A percentile compares a stretch with the other conserved stretches of the same genome.
Evolutionary conservation across 2,329 filamentous ascomycete species (phyloP).

Genomic region (Fusarium longipes): DNA sequence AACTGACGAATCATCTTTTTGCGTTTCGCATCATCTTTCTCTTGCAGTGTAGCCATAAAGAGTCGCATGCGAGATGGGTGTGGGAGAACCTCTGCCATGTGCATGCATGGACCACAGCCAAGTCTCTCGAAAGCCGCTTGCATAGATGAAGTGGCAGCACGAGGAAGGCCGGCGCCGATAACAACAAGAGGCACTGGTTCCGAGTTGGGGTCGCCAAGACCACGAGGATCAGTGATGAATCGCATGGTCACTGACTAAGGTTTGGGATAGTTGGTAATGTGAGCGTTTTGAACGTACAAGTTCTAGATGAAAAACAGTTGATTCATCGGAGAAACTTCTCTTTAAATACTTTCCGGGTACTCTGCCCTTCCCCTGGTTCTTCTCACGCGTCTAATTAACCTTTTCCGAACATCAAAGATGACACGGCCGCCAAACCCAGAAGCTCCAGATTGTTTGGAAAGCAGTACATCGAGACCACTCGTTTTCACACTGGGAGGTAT

Average conservation of each 20-base stretch:
- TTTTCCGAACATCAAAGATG: neutral
- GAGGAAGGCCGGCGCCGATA: slow-evolving; percentile 49
- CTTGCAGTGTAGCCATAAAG: slow-evolving; percentile 44
- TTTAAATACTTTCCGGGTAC: neutral
- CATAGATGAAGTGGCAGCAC: slow-evolving; percentile 52
- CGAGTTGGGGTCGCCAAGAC: slow-evolving; percentile 3
- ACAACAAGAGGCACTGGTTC: slow-evolving; percentile 32
- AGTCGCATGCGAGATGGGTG: slow-evolving; percentile 41
- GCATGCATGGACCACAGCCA: slow-evolving; percentile 48
- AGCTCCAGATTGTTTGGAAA: accelerated
- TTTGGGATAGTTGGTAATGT: neutral
- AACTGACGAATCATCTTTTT: slow-evolving; percentile 48
- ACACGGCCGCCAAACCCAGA: neutral
- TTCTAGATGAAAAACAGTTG: neutral
- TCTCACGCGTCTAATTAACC: neutral
- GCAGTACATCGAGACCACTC: neutral
- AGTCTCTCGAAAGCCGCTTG: slow-evolving; percentile 50
- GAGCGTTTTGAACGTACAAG: neutral
- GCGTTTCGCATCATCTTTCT: slow-evolving; percentile 43
- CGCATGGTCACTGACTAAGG: slow-evolving; percentile 5
- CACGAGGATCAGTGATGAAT: slow-evolving; percentile 30
- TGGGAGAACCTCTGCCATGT: slow-evolving; percentile 49
- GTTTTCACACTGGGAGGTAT: neutral
- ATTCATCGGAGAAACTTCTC: accelerated
- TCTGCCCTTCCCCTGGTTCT: neutral